phyloP scores from a whole-genome alignment of 305 asterid genomes.

The Fraxinus paxiana region DNA sequence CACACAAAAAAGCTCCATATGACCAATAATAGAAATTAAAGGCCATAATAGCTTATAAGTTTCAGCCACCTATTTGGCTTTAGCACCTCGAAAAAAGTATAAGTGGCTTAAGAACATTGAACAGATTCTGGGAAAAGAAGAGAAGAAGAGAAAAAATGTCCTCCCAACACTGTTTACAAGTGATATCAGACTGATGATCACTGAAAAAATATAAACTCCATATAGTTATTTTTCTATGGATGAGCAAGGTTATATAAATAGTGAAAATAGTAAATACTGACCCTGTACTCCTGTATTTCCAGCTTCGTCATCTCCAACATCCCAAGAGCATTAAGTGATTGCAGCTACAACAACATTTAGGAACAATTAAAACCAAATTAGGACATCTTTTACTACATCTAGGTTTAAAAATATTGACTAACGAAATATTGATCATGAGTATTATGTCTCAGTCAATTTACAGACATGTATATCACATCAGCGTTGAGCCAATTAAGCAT shows the following conservation, averaged over 20 bases:
- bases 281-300: conserved; percentile 47
- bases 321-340: conserved; percentile 69
- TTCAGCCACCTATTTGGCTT: not conserved
- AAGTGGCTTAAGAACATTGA: not conserved
- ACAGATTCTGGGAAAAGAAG: not conserved
- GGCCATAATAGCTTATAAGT: not conserved
- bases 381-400: conserved; percentile 10
- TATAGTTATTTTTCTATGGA: conserved; percentile 3
- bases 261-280: conserved; percentile 28
- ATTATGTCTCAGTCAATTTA: not conserved
- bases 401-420: not conserved
- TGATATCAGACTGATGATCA: not conserved
- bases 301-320: conserved; percentile 46
- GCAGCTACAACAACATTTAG: conserved; percentile 60
- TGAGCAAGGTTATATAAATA: not conserved
- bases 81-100: not conserved
- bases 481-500: not conserved
- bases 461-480: not conserved
- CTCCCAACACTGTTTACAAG: not conserved
- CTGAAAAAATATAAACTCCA: not conserved
- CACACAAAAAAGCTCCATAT: not conserved
- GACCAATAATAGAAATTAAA: not conserved
- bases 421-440: conserved; percentile 8
- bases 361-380: conserved; percentile 17
- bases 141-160: not conserved